Evolutionary conservation across 1,139 yeast species (phyloP).

Genomic region (Lodderomyces metapsilosis): DNA sequence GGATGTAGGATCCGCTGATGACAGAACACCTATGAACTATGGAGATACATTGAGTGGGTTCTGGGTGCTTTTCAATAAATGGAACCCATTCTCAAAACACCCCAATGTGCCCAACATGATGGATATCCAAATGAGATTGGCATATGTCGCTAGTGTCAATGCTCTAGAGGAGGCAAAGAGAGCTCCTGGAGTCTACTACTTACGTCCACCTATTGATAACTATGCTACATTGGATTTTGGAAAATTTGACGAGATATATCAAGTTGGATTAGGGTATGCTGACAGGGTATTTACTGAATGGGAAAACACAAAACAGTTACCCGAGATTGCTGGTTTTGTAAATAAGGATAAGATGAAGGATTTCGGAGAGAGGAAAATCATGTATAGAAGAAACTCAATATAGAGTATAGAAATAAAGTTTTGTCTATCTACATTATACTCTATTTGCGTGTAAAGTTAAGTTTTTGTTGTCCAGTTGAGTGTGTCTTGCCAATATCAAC

Average conservation of each 20-base stretch:
- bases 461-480: slow-evolving; percentile 15
- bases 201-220: slow-evolving; percentile 91
- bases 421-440: background rate
- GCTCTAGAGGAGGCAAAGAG: slow-evolving; percentile 85
- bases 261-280: slow-evolving; percentile 79
- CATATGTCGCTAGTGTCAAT: slow-evolving; percentile 93
- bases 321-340: slow-evolving; percentile 58
- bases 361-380: slow-evolving; percentile 19
- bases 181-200: slow-evolving; percentile 83
- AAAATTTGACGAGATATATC: slow-evolving; percentile 84
- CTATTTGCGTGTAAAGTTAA: slow-evolving; percentile 1
- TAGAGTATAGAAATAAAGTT: slow-evolving; percentile 18
- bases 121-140: slow-evolving; percentile 89
- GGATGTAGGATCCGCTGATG: slow-evolving; percentile 97
- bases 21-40: slow-evolving; percentile 82
- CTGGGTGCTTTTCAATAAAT: slow-evolving; percentile 85
- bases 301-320: slow-evolving; percentile 53
- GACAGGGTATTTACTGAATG: slow-evolving; percentile 54
- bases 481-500: slow-evolving; percentile 3
- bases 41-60: slow-evolving; percentile 93
- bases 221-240: slow-evolving; percentile 92
- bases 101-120: slow-evolving; percentile 94
- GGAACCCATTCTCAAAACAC: slow-evolving; percentile 86
- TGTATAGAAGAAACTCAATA: slow-evolving; percentile 65
- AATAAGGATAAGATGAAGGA: slow-evolving; percentile 19